Evolutionary conservation across 108 stramenopile species (phyloP), one percentile per base, ranked within the genome.

Genomic region (Nitzschia sp.): DNA sequence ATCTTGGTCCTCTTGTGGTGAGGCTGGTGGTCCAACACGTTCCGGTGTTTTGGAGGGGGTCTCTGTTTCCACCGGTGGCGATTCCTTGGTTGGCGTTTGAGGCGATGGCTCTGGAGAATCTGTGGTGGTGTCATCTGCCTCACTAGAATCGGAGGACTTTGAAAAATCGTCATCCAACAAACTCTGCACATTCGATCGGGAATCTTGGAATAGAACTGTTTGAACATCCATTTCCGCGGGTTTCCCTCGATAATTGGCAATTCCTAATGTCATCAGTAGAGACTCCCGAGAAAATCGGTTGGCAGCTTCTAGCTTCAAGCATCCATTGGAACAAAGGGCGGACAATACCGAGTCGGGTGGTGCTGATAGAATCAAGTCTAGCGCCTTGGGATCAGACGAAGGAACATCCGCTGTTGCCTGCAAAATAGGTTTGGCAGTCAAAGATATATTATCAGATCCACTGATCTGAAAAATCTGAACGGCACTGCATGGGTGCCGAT

Each of bases 231-330:
- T 21, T 6, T 83, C 63, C 37, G 76, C 70, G 8, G 81, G 78
- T 17, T 62, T 70, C 10, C 86, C 83, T 11, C 43, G 53, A 57
- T 70, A 86, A 58, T 86, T 85, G 3, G 87, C 83, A 63, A 88
- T 77, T 10, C 90, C 87, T 14, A 91, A 24, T 10, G 87, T 77
- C 42, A 91, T 71, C 34, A 91, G 67, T 15, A 91, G 71, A 11
- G 83, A 83, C 76, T 91, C 90, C 29, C 90, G 57, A 29, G 83
- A 63, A 21, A 83, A 64, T 15, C 90, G 79, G 76, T 85, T 86
- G 24, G 85, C 73, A 29, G 85, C 80, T 44, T 82, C 72, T 15
- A 85, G 71, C 55, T 71, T 58, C 8, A 84, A 65, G 12, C 50
- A 22, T 17, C 73, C 70, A 61, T 75, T 60, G 8, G 55, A 64